Evolutionary conservation across 1,284 basidiomycete species (phyloP).

Genomic region (Marasmius tenuissimus): DNA sequence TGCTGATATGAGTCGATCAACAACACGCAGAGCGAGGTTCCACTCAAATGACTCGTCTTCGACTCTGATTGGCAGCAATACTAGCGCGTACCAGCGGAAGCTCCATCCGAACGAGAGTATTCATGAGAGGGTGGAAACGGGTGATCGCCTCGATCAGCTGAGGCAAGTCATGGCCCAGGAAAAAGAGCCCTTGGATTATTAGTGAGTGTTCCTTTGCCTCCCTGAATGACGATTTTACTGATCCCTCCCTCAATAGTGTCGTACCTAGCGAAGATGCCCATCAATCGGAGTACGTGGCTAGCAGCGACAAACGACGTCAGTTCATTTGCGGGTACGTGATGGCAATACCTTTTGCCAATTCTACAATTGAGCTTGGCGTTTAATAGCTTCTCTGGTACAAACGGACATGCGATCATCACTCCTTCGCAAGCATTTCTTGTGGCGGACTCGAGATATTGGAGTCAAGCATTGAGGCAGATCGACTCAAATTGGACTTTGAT

Average conservation of each 20-base stretch:
- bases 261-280: slow-evolving; percentile 89
- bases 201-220: slow-evolving; percentile 53
- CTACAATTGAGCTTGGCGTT: slow-evolving; percentile 4
- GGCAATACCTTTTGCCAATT: slow-evolving; percentile 2
- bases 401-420: slow-evolving; percentile 80
- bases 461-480: slow-evolving; percentile 78
- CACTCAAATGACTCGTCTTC: slow-evolving; percentile 13
- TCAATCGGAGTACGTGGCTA: slow-evolving; percentile 84
- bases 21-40: neutral
- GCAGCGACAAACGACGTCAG: slow-evolving; percentile 78
- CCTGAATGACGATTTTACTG: slow-evolving; percentile 12
- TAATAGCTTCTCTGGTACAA: slow-evolving; percentile 81
- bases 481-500: slow-evolving; percentile 80
- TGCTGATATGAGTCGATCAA: neutral
- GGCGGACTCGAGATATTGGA: slow-evolving; percentile 89
- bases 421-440: slow-evolving; percentile 69
- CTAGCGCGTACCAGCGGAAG: neutral
- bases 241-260: slow-evolving; percentile 39
- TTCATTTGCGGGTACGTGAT: slow-evolving; percentile 77
- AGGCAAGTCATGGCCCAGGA: slow-evolving; percentile 44
- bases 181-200: slow-evolving; percentile 77
- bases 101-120: neutral
- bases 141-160: neutral
- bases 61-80: neutral
- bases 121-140: neutral